A percentile compares a stretch with the other conserved stretches of the same genome.
Conservation (phyloP, 441 rosid genomes). For the Populus hybrid region DNA sequence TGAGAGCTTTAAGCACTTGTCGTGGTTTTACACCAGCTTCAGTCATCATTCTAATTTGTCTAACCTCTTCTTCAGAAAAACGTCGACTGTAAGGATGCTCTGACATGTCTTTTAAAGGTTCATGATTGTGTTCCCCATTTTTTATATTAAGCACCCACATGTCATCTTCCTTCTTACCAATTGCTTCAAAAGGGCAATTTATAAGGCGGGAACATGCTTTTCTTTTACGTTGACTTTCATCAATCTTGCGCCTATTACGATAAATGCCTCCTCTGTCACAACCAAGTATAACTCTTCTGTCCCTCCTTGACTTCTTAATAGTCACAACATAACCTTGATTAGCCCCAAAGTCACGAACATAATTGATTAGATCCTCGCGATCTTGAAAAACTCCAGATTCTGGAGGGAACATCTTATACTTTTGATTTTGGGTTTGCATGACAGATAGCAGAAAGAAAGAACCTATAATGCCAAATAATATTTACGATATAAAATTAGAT, state of each 20-base stretch:
- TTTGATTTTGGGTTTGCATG: constrained; percentile 30
- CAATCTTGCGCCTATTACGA: constrained; percentile 54
- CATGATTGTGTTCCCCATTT: constrained; percentile 59
- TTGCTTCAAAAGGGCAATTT: constrained; percentile 64
- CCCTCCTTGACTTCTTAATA: constrained; percentile 61
- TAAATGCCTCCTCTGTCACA: constrained; percentile 67
- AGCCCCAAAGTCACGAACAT: constrained; percentile 54
- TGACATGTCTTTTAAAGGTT: constrained; percentile 51
- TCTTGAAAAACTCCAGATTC: constrained; percentile 46
- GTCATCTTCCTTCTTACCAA: constrained; percentile 60
- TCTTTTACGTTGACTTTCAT: constrained; percentile 52
- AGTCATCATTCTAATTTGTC: constrained; percentile 54
- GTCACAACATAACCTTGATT: constrained; percentile 56
- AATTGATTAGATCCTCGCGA: constrained; percentile 53
- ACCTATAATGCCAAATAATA: background rate
- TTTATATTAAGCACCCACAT: constrained; percentile 51
- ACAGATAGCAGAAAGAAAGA: constrained; percentile 6
- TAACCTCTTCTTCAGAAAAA: constrained; percentile 55
- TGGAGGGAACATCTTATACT: constrained; percentile 52
- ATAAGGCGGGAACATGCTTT: constrained; percentile 55
- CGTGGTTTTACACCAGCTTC: constrained; percentile 68
- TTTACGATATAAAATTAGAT: background rate
- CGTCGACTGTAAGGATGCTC: constrained; percentile 66
- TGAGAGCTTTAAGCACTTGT: constrained; percentile 54
- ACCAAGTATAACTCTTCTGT: constrained; percentile 58